A percentile compares a stretch with the other conserved stretches of the same genome.
These are phyloP conservation scores for Populus nigra DNA, from an alignment of 345 rosid genomes.

Conservation along the genomic window DNA sequence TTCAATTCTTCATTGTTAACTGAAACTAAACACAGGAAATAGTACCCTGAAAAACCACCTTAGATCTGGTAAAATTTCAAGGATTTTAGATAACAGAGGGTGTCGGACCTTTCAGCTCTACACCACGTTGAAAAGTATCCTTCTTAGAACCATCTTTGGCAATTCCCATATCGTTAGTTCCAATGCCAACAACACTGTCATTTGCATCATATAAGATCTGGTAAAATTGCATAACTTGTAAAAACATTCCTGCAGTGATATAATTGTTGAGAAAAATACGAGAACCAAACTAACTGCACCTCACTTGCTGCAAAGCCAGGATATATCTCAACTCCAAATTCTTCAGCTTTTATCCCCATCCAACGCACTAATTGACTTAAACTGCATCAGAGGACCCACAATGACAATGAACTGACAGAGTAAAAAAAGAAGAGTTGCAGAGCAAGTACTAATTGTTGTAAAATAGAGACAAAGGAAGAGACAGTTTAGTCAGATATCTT, in stretches of 20 bases:
- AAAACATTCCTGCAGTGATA: conserved; percentile 18
- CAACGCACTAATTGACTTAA: conserved; percentile 85
- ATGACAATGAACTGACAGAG: conserved; percentile 13
- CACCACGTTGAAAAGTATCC: conserved; percentile 82
- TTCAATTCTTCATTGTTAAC: too few relatives aligned
- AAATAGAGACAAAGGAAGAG: background rate
- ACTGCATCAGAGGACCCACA: conserved; percentile 38
- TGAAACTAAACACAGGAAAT: conserved; percentile 2
- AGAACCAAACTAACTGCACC: conserved; percentile 39
- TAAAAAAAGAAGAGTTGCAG: conserved; percentile 4
- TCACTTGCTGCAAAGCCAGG: conserved; percentile 95
- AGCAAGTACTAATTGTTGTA: background rate
- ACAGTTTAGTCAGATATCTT: background rate
- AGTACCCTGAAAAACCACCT: background rate
- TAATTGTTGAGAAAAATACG: background rate
- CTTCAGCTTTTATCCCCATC: conserved; percentile 94
- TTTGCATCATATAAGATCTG: conserved; percentile 72
- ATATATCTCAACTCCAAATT: conserved; percentile 89
- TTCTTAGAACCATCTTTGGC: conserved; percentile 86
- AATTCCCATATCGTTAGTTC: conserved; percentile 95
- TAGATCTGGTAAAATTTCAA: too few relatives aligned
- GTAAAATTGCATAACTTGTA: conserved; percentile 18
- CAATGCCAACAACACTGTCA: conserved; percentile 71
- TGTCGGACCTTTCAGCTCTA: conserved; percentile 64
- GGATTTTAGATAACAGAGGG: conserved; percentile 13